A percentile compares a stretch with the other conserved stretches of the same genome.
Evolutionary conservation across 2,329 filamentous ascomycete species (phyloP).

Genomic region (Paradendryphiella salina): DNA sequence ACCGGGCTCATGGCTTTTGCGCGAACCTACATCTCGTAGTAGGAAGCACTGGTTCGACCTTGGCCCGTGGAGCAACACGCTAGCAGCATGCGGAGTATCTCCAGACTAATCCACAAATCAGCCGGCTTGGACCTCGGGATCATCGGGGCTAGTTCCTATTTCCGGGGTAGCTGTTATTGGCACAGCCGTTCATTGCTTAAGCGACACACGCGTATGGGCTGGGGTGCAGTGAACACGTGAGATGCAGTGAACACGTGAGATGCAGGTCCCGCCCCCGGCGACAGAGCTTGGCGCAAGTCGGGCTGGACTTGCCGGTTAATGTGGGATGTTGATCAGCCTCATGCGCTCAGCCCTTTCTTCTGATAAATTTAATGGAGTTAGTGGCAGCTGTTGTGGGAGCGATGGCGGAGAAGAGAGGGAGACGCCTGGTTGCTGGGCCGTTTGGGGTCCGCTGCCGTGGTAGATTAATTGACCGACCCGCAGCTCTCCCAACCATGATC

Average conservation of each 20-base stretch:
- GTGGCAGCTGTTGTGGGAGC: background rate
- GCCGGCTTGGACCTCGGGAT: conserved; percentile 29
- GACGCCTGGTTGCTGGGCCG: conserved; percentile 17
- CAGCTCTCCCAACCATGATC: background rate
- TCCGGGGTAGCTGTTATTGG: conserved; percentile 17
- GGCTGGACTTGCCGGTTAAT: conserved; percentile 7
- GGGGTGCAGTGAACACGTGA: conserved; percentile 13
- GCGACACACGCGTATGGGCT: conserved; percentile 18
- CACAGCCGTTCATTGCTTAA: conserved; percentile 9
- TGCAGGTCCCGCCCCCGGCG: conserved; percentile 20
- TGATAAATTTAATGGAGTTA: background rate
- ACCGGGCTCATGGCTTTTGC: conserved; percentile 22
- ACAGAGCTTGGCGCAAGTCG: conserved; percentile 1
- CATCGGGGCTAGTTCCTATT: conserved; percentile 9
- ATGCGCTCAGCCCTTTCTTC: background rate
- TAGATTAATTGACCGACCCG: background rate
- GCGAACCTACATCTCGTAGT: conserved; percentile 5
- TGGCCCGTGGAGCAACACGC: conserved; percentile 6
- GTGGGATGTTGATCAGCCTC: background rate
- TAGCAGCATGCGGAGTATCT: conserved; percentile 13
- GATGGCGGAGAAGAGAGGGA: conserved; percentile 1
- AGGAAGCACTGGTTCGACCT: conserved; percentile 1
- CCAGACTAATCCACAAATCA: conserved; percentile 27
- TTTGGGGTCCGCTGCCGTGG: conserved; percentile 3
- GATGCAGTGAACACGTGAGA: conserved; percentile 15